Conservation (phyloP, 1,139 yeast species). For the Komagataea norvegica region DNA sequence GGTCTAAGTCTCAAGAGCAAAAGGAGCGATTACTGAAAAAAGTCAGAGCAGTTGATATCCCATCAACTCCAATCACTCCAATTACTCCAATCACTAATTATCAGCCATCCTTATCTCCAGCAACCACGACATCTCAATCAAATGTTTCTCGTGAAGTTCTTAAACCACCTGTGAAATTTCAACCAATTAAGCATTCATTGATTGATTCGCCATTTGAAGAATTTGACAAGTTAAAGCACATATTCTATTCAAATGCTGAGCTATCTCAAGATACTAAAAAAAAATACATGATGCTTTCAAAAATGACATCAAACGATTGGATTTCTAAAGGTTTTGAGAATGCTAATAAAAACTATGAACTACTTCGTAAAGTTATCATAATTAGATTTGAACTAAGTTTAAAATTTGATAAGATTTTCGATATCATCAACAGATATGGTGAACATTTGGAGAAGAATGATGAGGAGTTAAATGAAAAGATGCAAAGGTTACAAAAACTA, state of each 20-base stretch:
- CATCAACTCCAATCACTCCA: not conserved
- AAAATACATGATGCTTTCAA: slow-evolving; percentile 28
- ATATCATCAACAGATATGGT: slow-evolving; percentile 36
- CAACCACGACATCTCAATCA: not conserved
- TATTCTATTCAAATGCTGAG: slow-evolving; percentile 4
- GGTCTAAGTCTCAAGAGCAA: slow-evolving; percentile 12
- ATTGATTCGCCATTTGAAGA: slow-evolving; percentile 3
- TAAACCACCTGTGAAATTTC: slow-evolving; percentile 6
- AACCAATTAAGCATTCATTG: slow-evolving; percentile 7
- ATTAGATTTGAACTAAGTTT: slow-evolving; percentile 37
- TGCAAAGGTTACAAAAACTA: slow-evolving; percentile 33
- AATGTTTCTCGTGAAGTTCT: not conserved
- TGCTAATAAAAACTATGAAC: slow-evolving; percentile 28
- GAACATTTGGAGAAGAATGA: slow-evolving; percentile 33
- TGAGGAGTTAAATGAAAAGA: slow-evolving; percentile 32
- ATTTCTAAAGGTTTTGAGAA: slow-evolving; percentile 31
- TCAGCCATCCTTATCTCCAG: not conserved
- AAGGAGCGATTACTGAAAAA: slow-evolving; percentile 3
- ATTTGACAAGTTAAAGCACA: slow-evolving; percentile 1
- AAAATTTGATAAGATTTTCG: slow-evolving; percentile 33
- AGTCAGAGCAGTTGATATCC: not conserved
- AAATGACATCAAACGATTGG: slow-evolving; percentile 35
- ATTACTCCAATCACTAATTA: not conserved
- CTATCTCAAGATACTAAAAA: slow-evolving; percentile 10
- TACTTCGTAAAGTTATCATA: slow-evolving; percentile 32